Percentiles rank a stretch among this genome's conserved stretches.
phyloP scores from a whole-genome alignment of 768 basidiomycete genomes.

The Tubosaeta brunneosetosa region DNA sequence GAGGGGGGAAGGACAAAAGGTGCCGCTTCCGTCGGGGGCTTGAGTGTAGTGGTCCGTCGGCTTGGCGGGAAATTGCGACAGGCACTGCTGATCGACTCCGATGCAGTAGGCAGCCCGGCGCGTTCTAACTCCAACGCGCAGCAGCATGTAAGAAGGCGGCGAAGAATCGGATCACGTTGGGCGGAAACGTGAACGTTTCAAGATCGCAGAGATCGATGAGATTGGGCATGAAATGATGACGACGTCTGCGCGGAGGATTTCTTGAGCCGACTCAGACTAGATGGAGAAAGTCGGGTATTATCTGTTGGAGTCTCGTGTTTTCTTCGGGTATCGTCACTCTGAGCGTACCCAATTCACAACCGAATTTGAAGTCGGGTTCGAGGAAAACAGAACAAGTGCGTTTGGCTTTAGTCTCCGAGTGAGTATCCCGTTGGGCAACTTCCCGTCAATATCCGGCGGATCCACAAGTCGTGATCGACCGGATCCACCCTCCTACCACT shows the following conservation, averaged over 20 bases:
- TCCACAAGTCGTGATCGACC: not conserved
- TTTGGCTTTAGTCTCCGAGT: no score
- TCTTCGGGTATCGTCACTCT: not conserved
- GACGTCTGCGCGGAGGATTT: not conserved
- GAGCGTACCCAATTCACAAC: not conserved
- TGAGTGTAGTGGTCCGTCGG: not conserved
- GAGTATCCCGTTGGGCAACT: not conserved
- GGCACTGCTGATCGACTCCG: not conserved
- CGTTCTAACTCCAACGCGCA: not conserved
- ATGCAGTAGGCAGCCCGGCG: not conserved
- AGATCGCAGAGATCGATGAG: not conserved
- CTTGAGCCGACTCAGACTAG: not conserved
- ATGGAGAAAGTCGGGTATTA: conserved; percentile 1
- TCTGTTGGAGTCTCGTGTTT: not conserved
- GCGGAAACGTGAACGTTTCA: not conserved
- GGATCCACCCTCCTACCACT: no score
- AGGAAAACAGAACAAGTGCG: not conserved
- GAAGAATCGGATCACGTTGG: not conserved
- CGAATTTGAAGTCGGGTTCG: not conserved
- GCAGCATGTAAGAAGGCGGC: not conserved
- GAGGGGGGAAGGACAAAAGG: not conserved
- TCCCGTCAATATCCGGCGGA: not conserved
- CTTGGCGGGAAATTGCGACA: not conserved
- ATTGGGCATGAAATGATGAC: not conserved
- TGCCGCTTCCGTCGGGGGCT: not conserved